Evolutionary conservation across 805 yeast genomes (phyloP).

Genomic region (Dipodascus albidus): DNA sequence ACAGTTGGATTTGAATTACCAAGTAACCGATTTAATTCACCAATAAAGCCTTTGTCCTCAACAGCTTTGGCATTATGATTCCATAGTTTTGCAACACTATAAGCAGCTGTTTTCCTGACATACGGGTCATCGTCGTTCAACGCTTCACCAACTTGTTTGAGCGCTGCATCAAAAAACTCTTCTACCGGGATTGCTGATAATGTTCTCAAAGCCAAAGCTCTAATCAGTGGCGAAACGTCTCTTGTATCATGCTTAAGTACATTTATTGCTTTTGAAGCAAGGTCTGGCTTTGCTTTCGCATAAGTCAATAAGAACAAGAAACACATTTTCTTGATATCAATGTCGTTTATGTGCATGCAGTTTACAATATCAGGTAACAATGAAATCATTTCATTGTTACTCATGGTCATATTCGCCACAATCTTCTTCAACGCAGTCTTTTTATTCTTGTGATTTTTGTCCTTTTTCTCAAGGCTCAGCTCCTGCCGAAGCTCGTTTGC

Average conservation of each 20-base stretch:
- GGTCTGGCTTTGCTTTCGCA: slow-evolving; percentile 45
- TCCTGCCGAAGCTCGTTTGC: slow-evolving; percentile 29
- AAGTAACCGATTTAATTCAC: slow-evolving; percentile 38
- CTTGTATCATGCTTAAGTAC: slow-evolving; percentile 41
- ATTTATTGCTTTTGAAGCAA: slow-evolving; percentile 45
- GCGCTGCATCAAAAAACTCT: slow-evolving; percentile 38
- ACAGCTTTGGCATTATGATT: slow-evolving; percentile 41
- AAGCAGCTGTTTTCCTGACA: slow-evolving; percentile 61
- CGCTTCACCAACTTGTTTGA: slow-evolving; percentile 27
- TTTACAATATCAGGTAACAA: slow-evolving; percentile 58
- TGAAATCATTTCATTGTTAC: slow-evolving; percentile 62
- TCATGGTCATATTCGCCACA: slow-evolving; percentile 73
- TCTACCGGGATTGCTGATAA: slow-evolving; percentile 46
- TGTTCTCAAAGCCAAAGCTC: slow-evolving; percentile 55
- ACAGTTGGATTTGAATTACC: slow-evolving; percentile 49
- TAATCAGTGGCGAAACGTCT: slow-evolving; percentile 36
- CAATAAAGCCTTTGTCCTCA: slow-evolving; percentile 33
- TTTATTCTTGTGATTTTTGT: slow-evolving; percentile 24
- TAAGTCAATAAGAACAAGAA: slow-evolving; percentile 54
- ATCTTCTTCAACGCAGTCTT: slow-evolving; percentile 55
- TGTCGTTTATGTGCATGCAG: slow-evolving; percentile 38
- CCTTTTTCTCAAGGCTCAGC: slow-evolving; percentile 24
- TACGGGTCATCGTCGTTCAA: slow-evolving; percentile 42
- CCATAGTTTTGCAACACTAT: slow-evolving; percentile 55
- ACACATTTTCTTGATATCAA: slow-evolving; percentile 62